A percentile compares a stretch with the other conserved stretches of the same genome.
phyloP scores from a whole-genome alignment of 805 yeast species.

The Zygosaccharomyces kombuchaensis region DNA sequence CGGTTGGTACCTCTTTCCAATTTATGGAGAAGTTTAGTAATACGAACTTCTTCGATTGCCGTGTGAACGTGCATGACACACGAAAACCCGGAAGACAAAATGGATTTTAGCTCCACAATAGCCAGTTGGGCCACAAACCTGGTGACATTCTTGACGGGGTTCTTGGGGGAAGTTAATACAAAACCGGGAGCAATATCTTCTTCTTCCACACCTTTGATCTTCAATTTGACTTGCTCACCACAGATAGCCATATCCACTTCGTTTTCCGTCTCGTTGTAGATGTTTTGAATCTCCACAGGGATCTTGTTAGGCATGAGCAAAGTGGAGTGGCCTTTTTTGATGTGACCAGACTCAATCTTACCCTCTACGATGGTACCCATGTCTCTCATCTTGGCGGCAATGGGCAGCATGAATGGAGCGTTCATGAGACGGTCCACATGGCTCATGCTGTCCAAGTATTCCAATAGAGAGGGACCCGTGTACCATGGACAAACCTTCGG shows the following conservation, averaged over 20 bases:
- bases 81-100: constrained; percentile 89
- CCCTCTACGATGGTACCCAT: constrained; percentile 98
- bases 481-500: constrained; percentile 85
- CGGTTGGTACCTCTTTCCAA: constrained; percentile 96
- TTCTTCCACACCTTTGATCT: constrained; percentile 93
- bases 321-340: constrained; percentile 71
- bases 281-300: constrained; percentile 76
- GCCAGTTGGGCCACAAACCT: constrained; percentile 95
- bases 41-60: constrained; percentile 91
- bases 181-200: constrained; percentile 91
- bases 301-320: constrained; percentile 90
- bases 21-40: constrained; percentile 81
- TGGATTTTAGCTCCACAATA: constrained; percentile 91
- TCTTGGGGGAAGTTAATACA: constrained; percentile 78
- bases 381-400: constrained; percentile 92
- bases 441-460: constrained; percentile 79
- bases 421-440: constrained; percentile 80
- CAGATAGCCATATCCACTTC: constrained; percentile 86
- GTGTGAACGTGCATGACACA: constrained; percentile 99
- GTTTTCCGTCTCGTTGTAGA: constrained; percentile 91
- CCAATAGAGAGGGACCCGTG: constrained; percentile 85
- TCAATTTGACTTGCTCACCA: constrained; percentile 96
- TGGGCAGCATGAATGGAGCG: constrained; percentile 97
- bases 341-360: constrained; percentile 92
- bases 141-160: constrained; percentile 88